Conservation (phyloP, 768 basidiomycete species). For the Suillus tomentosus region DNA sequence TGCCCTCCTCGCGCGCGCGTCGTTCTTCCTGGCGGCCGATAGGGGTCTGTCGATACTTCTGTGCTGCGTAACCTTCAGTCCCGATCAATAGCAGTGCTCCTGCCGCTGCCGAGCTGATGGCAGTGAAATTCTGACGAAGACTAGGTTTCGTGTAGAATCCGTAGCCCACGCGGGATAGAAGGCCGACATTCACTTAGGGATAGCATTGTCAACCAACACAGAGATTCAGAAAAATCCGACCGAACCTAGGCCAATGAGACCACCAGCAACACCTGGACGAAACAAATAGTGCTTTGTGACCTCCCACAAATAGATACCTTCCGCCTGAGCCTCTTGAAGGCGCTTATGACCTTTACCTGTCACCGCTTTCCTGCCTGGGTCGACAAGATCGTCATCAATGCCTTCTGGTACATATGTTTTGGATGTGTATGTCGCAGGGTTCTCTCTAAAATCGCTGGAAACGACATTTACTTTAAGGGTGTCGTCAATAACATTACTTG, state of each 20-base stretch:
- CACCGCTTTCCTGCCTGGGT: conserved; percentile 4
- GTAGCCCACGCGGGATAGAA: conserved; percentile 63
- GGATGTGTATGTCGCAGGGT: conserved; percentile 43
- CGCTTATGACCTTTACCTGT: conserved; percentile 34
- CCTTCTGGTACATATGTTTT: conserved; percentile 22
- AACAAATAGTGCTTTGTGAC: conserved; percentile 55
- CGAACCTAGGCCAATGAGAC: conserved; percentile 68
- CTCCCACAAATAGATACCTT: conserved; percentile 55
- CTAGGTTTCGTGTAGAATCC: conserved; percentile 63
- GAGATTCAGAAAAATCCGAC: conserved; percentile 10
- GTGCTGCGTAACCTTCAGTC: conserved; percentile 63
- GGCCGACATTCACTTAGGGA: conserved; percentile 65
- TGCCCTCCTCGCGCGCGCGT: conserved; percentile 59
- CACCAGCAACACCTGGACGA: conserved; percentile 70
- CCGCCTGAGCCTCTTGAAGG: conserved; percentile 47
- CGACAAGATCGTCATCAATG: conserved; percentile 13
- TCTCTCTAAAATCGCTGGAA: conserved; percentile 47
- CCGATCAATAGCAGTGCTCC: conserved; percentile 58
- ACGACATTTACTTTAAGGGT: conserved; percentile 60
- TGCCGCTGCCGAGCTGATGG: conserved; percentile 54
- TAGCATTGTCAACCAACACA: conserved; percentile 2
- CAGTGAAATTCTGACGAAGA: conserved; percentile 56
- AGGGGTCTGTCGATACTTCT: conserved; percentile 60
- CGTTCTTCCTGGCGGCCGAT: conserved; percentile 58
- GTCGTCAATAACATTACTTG: conserved; percentile 45